phyloP scores from a whole-genome alignment of 768 basidiomycete genomes.

The Psilocybe tampanensis region DNA sequence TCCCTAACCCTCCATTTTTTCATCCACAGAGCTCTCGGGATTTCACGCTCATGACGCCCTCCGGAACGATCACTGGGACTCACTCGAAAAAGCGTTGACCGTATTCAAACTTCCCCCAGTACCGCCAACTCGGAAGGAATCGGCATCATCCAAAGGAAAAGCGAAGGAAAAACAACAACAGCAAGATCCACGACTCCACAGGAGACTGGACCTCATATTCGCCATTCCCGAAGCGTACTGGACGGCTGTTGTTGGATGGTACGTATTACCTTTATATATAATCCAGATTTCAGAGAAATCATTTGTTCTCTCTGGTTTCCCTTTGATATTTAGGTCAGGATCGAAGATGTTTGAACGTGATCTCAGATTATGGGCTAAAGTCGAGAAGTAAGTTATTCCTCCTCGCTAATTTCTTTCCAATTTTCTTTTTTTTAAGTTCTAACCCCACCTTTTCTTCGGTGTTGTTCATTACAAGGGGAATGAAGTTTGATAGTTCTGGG shows the following conservation, averaged over 20 bases:
- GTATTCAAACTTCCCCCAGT: constrained; percentile 66
- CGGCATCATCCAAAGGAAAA: not conserved
- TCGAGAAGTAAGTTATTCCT: constrained; percentile 45
- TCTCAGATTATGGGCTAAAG: constrained; percentile 73
- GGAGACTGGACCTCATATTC: constrained; percentile 86
- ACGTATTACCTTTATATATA: not conserved
- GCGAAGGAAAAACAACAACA: not conserved
- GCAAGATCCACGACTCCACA: constrained; percentile 47
- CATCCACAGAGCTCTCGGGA: constrained; percentile 53
- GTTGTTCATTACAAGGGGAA: constrained; percentile 46
- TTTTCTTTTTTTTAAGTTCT: not conserved
- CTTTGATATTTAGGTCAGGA: constrained; percentile 62
- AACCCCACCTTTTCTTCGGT: not conserved
- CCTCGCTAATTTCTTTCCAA: not conserved
- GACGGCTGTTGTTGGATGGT: constrained; percentile 92
- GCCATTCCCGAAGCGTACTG: constrained; percentile 78
- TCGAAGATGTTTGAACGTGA: constrained; percentile 91
- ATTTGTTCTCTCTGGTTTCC: too few relatives aligned
- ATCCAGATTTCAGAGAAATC: too few relatives aligned
- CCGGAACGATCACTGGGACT: constrained; percentile 68
- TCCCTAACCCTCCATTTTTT: not conserved
- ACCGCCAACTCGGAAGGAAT: constrained; percentile 3
- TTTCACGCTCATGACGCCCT: constrained; percentile 59
- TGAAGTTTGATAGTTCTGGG: constrained; percentile 85
- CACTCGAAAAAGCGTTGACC: constrained; percentile 83